Base-by-base conservation (phyloP, 139 green algal genomes). In the Chlamydomonas sphaeroides region DNA sequence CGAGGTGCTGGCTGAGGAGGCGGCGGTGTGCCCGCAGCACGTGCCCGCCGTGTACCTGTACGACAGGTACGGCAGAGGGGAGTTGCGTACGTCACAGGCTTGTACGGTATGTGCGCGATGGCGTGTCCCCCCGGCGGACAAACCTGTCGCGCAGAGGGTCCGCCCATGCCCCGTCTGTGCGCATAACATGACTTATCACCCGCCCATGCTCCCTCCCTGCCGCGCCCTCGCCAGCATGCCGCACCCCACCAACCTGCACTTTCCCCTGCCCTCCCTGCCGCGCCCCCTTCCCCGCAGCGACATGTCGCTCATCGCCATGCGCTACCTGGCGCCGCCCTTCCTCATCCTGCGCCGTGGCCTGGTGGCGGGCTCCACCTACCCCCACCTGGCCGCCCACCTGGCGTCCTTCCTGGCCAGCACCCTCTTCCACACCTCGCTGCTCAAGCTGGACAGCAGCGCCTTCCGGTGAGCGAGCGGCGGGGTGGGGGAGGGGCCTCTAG, bases 241-340 rank as follows among this genome's bases (percentile, higher is more conserved):
- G n/a, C 8, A 51, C 10, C 45, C 45, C 45, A 51, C 45, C 10
- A 10, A 51, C 45, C 45, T 10, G 10, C 10, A 21, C 45, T 61
- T 18, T 67, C 10, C 32, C n/a, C 45, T 53, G 11, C 45, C 51
- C 20, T 61, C 51, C 51, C 51, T 32, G 18, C 56, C 56, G 2
- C 56, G 10, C 25, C 25, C 97, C 68, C 39, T 15, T 25, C 17
- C 56, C 51, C 56, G 1, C 56, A 62, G 68, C 2, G 49, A 68
- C 35, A 89, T 87, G 62, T 84, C 79, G 30, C 71, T 97, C 62
- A 91, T 98, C 14, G 92, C 89, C 3, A 97, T 98, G 95, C 78
- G 95, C 86, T 98, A 97, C 89, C 68, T 99, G 57, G 70, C 90
- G 3, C 94, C 96, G 20, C 97, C 97, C 2, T 89, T 94, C 81